Conservation (phyloP, 257 asterid genomes). For the Misopates orontium region DNA sequence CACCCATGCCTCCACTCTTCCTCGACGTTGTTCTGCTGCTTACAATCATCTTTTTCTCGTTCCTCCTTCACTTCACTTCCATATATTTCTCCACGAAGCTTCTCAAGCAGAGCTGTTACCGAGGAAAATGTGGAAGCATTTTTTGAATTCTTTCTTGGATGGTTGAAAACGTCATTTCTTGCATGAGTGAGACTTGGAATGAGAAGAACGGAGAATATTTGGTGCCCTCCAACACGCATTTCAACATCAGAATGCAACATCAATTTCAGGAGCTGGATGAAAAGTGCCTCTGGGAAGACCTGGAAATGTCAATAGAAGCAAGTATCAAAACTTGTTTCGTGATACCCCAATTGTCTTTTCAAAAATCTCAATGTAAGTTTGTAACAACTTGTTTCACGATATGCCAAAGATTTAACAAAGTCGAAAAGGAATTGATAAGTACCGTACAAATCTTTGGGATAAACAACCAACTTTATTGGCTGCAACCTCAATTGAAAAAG, state of each 20-base stretch:
- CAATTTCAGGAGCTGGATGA: conserved; percentile 79
- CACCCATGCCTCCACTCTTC: conserved; percentile 72
- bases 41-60: conserved; percentile 49
- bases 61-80: conserved; percentile 47
- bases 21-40: conserved; percentile 47
- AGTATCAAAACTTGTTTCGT: neutral
- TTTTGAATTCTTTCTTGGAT: conserved; percentile 66
- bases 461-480: too few species aligned
- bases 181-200: conserved; percentile 66
- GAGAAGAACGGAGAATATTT: conserved; percentile 81
- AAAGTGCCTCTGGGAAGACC: conserved; percentile 91
- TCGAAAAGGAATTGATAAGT: neutral
- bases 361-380: too few species aligned
- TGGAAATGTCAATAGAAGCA: conserved; percentile 31
- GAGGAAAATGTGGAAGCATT: conserved; percentile 80
- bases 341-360: neutral
- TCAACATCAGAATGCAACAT: conserved; percentile 87
- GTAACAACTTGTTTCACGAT: neutral
- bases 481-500: too few species aligned
- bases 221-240: conserved; percentile 91
- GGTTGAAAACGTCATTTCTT: conserved; percentile 53
- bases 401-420: conserved; percentile 6
- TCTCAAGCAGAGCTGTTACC: conserved; percentile 81
- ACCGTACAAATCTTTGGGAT: too few species aligned
- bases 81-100: conserved; percentile 78